Evolutionary conservation across 2,329 filamentous ascomycete species (phyloP).

Genomic region (Hawksworthiomyces lignivorus): DNA sequence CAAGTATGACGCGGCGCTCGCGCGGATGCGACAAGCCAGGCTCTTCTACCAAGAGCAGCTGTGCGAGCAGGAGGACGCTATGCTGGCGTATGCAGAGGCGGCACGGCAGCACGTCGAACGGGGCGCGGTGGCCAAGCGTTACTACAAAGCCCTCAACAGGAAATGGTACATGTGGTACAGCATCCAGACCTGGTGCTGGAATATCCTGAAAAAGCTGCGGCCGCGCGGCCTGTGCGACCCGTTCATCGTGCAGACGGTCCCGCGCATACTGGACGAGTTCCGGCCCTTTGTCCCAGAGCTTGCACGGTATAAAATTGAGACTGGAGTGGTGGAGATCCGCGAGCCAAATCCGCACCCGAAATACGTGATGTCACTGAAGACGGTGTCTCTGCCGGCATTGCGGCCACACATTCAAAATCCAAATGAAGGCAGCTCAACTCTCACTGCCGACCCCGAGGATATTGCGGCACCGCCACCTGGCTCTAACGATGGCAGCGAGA

Average conservation of each 20-base stretch:
- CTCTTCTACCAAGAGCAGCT: constrained; percentile 20
- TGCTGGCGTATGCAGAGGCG: constrained; percentile 19
- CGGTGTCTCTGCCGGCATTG: constrained; percentile 5
- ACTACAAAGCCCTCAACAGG: constrained; percentile 19
- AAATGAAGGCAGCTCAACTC: no score
- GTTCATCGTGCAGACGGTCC: constrained; percentile 22
- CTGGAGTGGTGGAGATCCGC: constrained; percentile 32
- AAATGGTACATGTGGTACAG: constrained; percentile 26
- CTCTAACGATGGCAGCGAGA: no score
- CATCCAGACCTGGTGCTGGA: constrained; percentile 21
- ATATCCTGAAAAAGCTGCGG: constrained; percentile 16
- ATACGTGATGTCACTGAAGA: background rate
- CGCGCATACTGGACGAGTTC: constrained; percentile 40
- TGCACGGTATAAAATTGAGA: constrained; percentile 27
- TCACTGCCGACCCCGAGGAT: background rate
- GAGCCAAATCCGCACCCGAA: constrained; percentile 12
- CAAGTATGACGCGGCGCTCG: constrained; percentile 14
- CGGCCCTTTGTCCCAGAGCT: constrained; percentile 33
- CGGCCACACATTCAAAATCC: constrained; percentile 8
- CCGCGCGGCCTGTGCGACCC: constrained; percentile 7
- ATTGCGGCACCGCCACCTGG: no score
- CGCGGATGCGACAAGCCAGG: constrained; percentile 21
- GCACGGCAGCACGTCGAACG: constrained; percentile 17
- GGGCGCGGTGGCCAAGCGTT: constrained; percentile 13
- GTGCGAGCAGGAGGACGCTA: constrained; percentile 14